phyloP scores from a whole-genome alignment of 202 grass and related monocot genomes.

The Dendrocalamus latiflorus region DNA sequence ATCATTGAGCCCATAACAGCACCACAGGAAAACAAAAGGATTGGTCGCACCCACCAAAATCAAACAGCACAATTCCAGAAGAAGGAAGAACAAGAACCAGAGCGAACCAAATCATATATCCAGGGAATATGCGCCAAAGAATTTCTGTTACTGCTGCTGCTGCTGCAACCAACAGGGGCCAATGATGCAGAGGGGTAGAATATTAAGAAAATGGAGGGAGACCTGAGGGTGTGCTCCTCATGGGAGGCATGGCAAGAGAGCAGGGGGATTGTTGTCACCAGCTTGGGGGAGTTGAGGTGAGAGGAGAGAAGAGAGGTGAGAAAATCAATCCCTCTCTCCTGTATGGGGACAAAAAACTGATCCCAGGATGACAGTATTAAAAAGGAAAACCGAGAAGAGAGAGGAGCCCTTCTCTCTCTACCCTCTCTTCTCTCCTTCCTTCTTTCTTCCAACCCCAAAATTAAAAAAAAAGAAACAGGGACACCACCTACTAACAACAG shows the following conservation, averaged over 20 bases:
- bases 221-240: slow-evolving; percentile 71
- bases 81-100: slow-evolving; percentile 47
- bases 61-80: slow-evolving; percentile 23
- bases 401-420: not conserved
- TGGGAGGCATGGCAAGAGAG: slow-evolving; percentile 50
- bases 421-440: not conserved
- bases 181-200: slow-evolving; percentile 40
- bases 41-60: slow-evolving; percentile 49
- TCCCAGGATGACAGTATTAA: slow-evolving; percentile 57
- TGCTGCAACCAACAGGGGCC: slow-evolving; percentile 15
- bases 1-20: slow-evolving; percentile 41
- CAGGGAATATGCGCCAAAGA: slow-evolving; percentile 25
- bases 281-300: slow-evolving; percentile 12
- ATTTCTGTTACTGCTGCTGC: slow-evolving; percentile 18
- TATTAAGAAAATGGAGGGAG: slow-evolving; percentile 28
- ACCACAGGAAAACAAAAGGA: slow-evolving; percentile 19
- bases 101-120: slow-evolving; percentile 36
- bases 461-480: slow-evolving; percentile 10
- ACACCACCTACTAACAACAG: slow-evolving; percentile 42
- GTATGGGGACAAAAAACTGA: slow-evolving; percentile 53
- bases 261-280: slow-evolving; percentile 45
- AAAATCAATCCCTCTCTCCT: slow-evolving; percentile 36
- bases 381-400: slow-evolving; percentile 24
- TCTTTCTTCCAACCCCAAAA: slow-evolving; percentile 4
- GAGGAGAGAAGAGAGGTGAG: not conserved